Base-by-base conservation (phyloP, 2,329 filamentous ascomycete species). In the Aschersonia sp. region DNA sequence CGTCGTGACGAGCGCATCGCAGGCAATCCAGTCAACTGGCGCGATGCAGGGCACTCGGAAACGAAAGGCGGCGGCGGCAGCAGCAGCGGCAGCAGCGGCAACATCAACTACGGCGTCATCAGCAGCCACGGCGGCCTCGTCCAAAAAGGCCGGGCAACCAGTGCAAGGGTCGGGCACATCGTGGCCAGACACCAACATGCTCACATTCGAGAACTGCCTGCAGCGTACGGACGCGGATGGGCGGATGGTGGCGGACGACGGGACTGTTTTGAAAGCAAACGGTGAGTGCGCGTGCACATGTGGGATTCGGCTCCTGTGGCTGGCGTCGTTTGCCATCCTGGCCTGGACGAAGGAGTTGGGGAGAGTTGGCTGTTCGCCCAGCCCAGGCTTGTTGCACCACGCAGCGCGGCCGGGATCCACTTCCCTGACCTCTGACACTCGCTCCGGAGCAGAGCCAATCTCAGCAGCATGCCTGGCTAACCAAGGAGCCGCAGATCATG, bases 181-280 rank as follows among this genome's bases (percentile, higher is more conserved):
- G 29, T 62, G 60, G 59, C 72, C 77, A 53, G 81, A 88, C 59
- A 84, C 85, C 47, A 96, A 94, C 64, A 83, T 97, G 80, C 77
- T 96, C 69, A 88, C 78, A 43, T 97, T 97, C 66, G 82, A 87
- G 52, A 80, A 80, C 52, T 80, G 76, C 59, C 77, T 79, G 50
- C 78, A 77, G 45, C 75, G 74, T 50, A 74, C 89, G 50, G 82
- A 84, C 41, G 45, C 43, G 58, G 75, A 89, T 57, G 85, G 85
- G 48, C 82, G 83, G 60, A 74, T 98, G 61, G 77, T 84, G 56
- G 87, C 92, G 51, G 92, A 98, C 63, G 89, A 97, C 68, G 92
- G 92, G 54, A 92, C 88, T 43, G 75, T 82, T 48, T 72, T 96
- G 58, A 76, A 78, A 55, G 73, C 88, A 54, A 94, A 98, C 70